Evolutionary conservation across 73 alveolate genomes (phyloP).

Genomic region (Paramecium primaurelia): DNA sequence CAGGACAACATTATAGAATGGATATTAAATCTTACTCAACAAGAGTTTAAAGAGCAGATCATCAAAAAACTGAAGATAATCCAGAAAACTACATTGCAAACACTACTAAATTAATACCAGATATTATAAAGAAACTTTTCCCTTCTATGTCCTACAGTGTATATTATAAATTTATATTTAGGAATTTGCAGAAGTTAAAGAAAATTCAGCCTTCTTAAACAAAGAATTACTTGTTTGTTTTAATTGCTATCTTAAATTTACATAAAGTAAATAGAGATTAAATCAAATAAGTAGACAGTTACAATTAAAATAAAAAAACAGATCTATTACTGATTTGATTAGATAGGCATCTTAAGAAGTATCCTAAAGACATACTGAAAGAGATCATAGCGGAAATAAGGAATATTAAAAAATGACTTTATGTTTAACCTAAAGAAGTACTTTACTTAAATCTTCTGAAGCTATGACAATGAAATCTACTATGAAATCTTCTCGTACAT

Average conservation of each 20-base stretch:
- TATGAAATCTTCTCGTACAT: not conserved
- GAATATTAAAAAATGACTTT: not conserved
- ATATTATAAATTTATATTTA: not conserved
- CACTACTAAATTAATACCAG: constrained; percentile 43
- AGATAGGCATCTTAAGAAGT: not conserved
- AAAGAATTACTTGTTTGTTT: not conserved
- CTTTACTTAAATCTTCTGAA: not conserved
- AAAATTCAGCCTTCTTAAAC: not conserved
- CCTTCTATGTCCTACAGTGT: not conserved
- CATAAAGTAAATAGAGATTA: not conserved
- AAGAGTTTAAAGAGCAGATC: not conserved
- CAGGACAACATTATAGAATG: not conserved
- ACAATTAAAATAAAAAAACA: not conserved
- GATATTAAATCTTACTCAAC: constrained; percentile 22
- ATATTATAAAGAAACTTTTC: not conserved
- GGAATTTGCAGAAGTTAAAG: not conserved
- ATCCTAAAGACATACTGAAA: not conserved
- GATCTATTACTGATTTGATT: constrained; percentile 3
- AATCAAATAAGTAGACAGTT: not conserved
- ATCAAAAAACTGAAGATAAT: not conserved
- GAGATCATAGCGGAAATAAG: not conserved
- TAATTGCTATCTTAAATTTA: not conserved
- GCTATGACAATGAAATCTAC: not conserved
- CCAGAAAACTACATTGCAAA: constrained; percentile 13
- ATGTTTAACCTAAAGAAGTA: not conserved